A percentile compares a stretch with the other conserved stretches of the same genome.
Conservation (phyloP, 768 basidiomycete species). For the Tephrocybe sp. region DNA sequence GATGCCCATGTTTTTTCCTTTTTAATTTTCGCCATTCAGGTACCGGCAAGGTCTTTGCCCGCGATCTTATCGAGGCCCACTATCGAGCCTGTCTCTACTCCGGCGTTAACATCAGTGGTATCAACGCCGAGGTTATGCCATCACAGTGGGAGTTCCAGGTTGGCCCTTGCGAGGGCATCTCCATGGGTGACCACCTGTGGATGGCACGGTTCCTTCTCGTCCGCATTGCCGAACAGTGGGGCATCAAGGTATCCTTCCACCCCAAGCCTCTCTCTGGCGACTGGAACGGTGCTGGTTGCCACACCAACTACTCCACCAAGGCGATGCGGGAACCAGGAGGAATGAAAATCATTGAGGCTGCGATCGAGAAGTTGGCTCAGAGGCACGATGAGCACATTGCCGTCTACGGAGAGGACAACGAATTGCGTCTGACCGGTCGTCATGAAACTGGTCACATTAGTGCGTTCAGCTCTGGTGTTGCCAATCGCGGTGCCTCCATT, state of each 20-base stretch:
- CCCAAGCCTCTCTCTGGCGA: constrained; percentile 96
- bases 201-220: constrained; percentile 96
- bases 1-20: background rate
- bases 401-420: constrained; percentile 98
- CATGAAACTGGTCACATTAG: constrained; percentile 98
- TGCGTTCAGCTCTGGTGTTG: constrained; percentile 90
- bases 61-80: constrained; percentile 98
- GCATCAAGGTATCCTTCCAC: constrained; percentile 97
- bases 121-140: constrained; percentile 99
- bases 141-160: constrained; percentile 99
- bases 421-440: constrained; percentile 90
- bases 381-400: constrained; percentile 95
- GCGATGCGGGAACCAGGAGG: constrained; percentile 94
- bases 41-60: constrained; percentile 96
- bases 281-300: constrained; percentile 99
- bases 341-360: constrained; percentile 87
- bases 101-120: constrained; percentile 97
- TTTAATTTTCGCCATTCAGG: constrained; percentile 41
- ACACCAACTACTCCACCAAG: constrained; percentile 97
- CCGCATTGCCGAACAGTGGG: constrained; percentile 98
- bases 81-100: constrained; percentile 95
- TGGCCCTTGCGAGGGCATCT: constrained; percentile 95
- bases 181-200: constrained; percentile 99
- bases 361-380: constrained; percentile 90
- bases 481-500: constrained; percentile 96